phyloP scores from a whole-genome alignment of 192 early-diverging fungal species.

The Anaeromyces robustus region DNA sequence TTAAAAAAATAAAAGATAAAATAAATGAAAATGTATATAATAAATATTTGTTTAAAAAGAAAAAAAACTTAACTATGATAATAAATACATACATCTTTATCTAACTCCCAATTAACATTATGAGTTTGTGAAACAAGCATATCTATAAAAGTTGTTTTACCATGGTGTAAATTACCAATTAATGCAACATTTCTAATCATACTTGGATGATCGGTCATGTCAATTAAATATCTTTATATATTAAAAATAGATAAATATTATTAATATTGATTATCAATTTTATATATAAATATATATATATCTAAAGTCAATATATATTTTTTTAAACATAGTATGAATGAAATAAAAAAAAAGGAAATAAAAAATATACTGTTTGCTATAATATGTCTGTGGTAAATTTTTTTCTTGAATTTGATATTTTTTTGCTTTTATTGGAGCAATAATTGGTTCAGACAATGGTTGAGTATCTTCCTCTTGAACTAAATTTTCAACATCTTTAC shows the following conservation, averaged over 20 bases:
- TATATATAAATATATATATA: no score
- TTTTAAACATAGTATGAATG: no score
- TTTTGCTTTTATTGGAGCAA: conserved; percentile 73
- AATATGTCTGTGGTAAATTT: conserved; percentile 66
- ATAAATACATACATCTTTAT: neutral
- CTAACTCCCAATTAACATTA: conserved; percentile 11
- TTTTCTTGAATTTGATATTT: conserved; percentile 77
- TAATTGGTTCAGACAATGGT: conserved; percentile 82
- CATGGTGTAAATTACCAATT: conserved; percentile 92
- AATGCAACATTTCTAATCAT: conserved; percentile 78
- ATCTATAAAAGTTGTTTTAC: conserved; percentile 89
- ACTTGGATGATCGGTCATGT: conserved; percentile 61
- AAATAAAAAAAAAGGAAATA: neutral
- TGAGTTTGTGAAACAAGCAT: conserved; percentile 85
- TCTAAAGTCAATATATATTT: no score
- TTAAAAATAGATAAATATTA: neutral
- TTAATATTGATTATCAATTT: no score
- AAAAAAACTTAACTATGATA: no score
- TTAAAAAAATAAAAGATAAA: neutral
- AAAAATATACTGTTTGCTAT: conserved; percentile 65
- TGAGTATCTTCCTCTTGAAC: conserved; percentile 98
- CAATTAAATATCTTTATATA: conserved; percentile 49
- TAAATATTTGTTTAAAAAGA: no score
- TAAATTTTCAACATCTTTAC: conserved; percentile 79
- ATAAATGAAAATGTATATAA: no score